Evolutionary conservation across 2,329 filamentous ascomycete species (phyloP), one percentile per base, ranked within the genome.

Genomic region (Colletotrichum lupini): DNA sequence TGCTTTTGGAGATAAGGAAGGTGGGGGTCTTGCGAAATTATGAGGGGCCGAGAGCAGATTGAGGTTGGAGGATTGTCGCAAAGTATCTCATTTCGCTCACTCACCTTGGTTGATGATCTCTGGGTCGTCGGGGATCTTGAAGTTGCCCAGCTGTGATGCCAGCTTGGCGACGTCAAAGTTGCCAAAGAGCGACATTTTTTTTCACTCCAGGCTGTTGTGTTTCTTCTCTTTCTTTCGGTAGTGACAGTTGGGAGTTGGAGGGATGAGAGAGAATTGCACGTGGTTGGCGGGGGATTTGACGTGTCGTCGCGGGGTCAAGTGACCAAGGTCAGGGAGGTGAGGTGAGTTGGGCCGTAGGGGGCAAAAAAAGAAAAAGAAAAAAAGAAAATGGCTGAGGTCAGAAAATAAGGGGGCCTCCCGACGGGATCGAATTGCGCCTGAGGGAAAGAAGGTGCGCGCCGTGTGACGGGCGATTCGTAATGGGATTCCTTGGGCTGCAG

Each of bases 101-200:
- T 71, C 74, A 75, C 55, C 77, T 73, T 52, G 76, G 79, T 42
- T 73, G 60, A 35, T 72, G 59, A 67, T 84, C 82, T 75, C 82
- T 82, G 77, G 85, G 60, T 81, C 81, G 53, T 78, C 75, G 58
- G 75, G 59, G 57, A 72, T 76, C 52, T 26, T 70, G 64, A 87
- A 80, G 75, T 85, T 84, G 74, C 86, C 84, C 28, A 84, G 80
- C 65, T 82, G 79, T 42, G 80, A 79, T 62, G 77, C 77, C 26
- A 82, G 76, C 67, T 82, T 83, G 19, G 75, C 76, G 14, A 75
- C 60, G 68, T 76, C 72, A 68, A 83, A 80, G 68, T 72, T 72
- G 37, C 59, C 63, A 32, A 74, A 64, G 8, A 74, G 46, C n/a
- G 72, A 74, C 72, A 74, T 74, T 12, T 19, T 16, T 12, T 16